phyloP scores from a whole-genome alignment of 306 rosid genomes.

The Purshia tridentata region DNA sequence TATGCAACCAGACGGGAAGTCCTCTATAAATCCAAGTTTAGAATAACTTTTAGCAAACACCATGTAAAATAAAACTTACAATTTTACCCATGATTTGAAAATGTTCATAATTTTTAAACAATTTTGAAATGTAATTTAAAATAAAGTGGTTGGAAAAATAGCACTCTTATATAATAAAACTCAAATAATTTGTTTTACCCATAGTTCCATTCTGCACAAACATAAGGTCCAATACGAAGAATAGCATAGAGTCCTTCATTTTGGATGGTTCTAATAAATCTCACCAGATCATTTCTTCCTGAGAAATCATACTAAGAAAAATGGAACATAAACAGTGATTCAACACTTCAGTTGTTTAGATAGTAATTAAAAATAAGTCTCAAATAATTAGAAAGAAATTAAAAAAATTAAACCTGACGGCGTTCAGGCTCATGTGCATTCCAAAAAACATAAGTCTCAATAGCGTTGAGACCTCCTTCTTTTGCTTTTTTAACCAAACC shows the following conservation, averaged over 20 bases:
- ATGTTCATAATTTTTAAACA: too few species aligned
- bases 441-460: constrained; percentile 52
- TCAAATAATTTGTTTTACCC: too few species aligned
- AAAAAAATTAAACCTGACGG: constrained; percentile 22
- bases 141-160: too few species aligned
- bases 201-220: constrained; percentile 53
- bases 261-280: constrained; percentile 35
- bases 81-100: too few species aligned
- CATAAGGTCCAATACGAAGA: constrained; percentile 58
- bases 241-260: constrained; percentile 24
- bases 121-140: too few species aligned
- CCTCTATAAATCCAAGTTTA: constrained; percentile 24
- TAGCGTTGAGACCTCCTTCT: constrained; percentile 42
- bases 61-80: background rate
- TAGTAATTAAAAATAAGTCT: too few species aligned
- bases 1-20: constrained; percentile 52
- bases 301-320: constrained; percentile 39
- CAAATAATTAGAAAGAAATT: too few species aligned
- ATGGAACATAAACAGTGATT: background rate
- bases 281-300: constrained; percentile 29
- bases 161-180: too few species aligned
- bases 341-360: too few species aligned
- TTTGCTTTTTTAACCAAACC: constrained; percentile 38
- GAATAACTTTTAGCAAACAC: too few species aligned
- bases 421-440: constrained; percentile 37